Evolutionary conservation across 1,139 yeast genomes (phyloP).

Genomic region (Blastobotrys buckinghamii): DNA sequence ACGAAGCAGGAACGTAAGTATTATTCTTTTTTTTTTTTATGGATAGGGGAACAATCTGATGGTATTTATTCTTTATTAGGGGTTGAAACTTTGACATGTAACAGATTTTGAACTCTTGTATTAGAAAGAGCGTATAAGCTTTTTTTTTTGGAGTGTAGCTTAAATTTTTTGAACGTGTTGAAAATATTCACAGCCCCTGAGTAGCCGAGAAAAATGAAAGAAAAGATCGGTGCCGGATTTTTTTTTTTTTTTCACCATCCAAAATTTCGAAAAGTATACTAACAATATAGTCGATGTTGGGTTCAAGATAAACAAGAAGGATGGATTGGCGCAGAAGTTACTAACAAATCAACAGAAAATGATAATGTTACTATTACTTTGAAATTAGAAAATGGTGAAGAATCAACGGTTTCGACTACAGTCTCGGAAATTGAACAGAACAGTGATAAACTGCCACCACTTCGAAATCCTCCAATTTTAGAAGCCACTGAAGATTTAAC

Average conservation of each 20-base stretch:
- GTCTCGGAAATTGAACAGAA: slow-evolving; percentile 44
- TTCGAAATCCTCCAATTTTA: slow-evolving; percentile 88
- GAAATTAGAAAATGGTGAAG: slow-evolving; percentile 51
- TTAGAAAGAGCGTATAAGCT: not conserved
- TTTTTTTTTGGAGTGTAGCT: not conserved
- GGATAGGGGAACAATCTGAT: too few relatives aligned
- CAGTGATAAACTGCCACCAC: slow-evolving; percentile 48
- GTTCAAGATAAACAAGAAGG: slow-evolving; percentile 83
- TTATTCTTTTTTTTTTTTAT: not conserved
- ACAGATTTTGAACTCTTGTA: not conserved
- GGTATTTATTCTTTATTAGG: not conserved
- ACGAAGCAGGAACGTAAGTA: slow-evolving; percentile 32
- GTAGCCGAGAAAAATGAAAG: not conserved
- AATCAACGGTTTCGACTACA: slow-evolving; percentile 26
- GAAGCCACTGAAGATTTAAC: slow-evolving; percentile 96
- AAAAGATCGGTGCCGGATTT: not conserved
- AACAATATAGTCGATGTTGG: slow-evolving; percentile 68
- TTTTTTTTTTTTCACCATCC: not conserved
- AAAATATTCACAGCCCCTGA: slow-evolving; percentile 3
- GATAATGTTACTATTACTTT: slow-evolving; percentile 55
- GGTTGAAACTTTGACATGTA: not conserved
- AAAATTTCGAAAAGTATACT: too few relatives aligned
- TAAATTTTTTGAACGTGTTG: not conserved
- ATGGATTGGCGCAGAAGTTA: slow-evolving; percentile 86
- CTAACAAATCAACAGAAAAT: slow-evolving; percentile 45